phyloP scores from a whole-genome alignment of 371 early-diverging fungal species.

The Mortierella sp. region DNA sequence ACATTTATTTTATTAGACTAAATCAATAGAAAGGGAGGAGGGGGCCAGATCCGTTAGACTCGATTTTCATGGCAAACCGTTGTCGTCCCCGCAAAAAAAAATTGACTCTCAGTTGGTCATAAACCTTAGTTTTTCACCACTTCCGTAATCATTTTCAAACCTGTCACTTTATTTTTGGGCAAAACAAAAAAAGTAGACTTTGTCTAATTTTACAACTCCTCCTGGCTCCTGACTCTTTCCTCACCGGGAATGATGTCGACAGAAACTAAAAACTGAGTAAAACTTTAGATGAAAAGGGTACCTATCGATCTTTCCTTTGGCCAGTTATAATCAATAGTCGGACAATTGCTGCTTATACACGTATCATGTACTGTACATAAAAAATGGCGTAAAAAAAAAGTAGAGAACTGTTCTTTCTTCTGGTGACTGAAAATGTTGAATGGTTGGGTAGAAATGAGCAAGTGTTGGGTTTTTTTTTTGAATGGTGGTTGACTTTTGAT shows the following conservation, averaged over 20 bases:
- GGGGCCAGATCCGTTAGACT: constrained; percentile 57
- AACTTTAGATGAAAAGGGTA: no score
- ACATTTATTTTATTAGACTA: no score
- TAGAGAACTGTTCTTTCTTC: no score
- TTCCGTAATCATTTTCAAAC: no score
- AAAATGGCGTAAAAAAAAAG: background rate
- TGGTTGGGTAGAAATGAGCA: background rate
- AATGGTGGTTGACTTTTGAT: background rate
- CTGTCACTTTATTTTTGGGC: background rate
- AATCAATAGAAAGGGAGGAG: no score
- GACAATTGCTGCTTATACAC: background rate
- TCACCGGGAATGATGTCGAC: no score
- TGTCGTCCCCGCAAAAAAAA: background rate
- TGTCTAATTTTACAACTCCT: no score
- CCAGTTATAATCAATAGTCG: no score
- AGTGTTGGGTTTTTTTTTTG: background rate
- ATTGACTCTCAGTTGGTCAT: background rate
- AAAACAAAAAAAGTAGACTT: no score
- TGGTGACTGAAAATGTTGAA: no score
- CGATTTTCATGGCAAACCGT: background rate
- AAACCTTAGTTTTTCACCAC: background rate
- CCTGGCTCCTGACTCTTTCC: no score
- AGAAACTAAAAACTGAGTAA: no score
- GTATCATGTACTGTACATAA: background rate
- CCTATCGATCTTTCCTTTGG: background rate